Evolutionary conservation across 2,329 filamentous ascomycete genomes (phyloP), one percentile per base, ranked within the genome.

Genomic region (Fusarium succisae): DNA sequence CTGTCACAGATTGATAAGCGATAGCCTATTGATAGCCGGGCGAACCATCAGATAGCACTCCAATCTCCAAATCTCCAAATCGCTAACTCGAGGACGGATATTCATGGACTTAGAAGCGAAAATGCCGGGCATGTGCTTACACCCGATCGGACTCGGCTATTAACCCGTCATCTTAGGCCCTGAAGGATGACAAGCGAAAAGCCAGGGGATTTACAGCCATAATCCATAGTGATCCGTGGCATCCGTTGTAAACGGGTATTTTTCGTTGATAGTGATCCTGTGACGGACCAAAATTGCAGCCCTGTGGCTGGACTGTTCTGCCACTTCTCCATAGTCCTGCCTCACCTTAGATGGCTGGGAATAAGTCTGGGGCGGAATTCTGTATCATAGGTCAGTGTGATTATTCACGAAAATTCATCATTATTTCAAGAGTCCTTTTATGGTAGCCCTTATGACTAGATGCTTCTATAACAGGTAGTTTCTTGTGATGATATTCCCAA

Each of bases 171-270:
- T 41, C 53, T 56, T 66, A 64, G 57, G 44, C 44, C 51, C 20
- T 41, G 24, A 41, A 57, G 44, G 56, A 57, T 44, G 56, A 66
- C 55, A 56, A 74, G 65, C 66, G 63, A 51, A 70, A 54, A 69
- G 68, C 57, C 47, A 76, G 69, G 67, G 53, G 63, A 39, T 75
- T 76, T 64, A 73, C 74, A 78, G 74, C 75, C 32, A 69, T 54
- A 45, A 58, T 13, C 67, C 67, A 72, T 70, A 69, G 44, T 63
- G 55, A 70, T 76, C 78, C 78, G 78, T 68, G 38, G 67, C 70
- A 79, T 79, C 78, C 77, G 78, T 63, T 54, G 63, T 56, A 72
- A 60, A 79, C 78, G 78, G 78, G 48, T 68, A 66, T 77, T 79
- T 79, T 77, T 79, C 78, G 78, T 79, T 50, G 55, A 61, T 57